These are phyloP conservation scores for Flaveria floridana DNA, from an alignment of 140 eudicot genomes.

Conservation along the genomic window DNA sequence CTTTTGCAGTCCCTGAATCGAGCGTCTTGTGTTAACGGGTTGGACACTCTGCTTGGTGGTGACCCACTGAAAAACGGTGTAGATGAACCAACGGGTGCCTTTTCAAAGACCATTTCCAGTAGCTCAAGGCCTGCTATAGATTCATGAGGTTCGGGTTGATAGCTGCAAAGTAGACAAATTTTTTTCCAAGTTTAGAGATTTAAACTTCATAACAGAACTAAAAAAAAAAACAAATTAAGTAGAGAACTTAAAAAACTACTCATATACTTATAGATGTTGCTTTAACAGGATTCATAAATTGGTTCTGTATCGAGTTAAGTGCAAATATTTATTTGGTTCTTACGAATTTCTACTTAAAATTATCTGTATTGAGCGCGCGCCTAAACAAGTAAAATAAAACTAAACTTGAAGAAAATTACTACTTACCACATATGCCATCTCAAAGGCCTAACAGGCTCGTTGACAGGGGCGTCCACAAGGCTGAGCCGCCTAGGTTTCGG, in stretches of 20 bases:
- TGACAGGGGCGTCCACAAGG: conserved; percentile 32
- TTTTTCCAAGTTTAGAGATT: background rate
- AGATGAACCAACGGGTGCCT: conserved; percentile 61
- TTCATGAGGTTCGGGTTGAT: conserved; percentile 63
- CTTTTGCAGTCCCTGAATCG: conserved; percentile 56
- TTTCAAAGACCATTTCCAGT: conserved; percentile 69
- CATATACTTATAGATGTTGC: too few species aligned
- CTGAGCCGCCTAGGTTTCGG: conserved; percentile 71
- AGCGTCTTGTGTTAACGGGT: conserved; percentile 79
- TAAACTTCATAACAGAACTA: background rate
- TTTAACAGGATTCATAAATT: too few species aligned
- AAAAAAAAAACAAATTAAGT: too few species aligned
- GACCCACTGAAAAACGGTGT: conserved; percentile 91
- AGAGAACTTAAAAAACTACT: background rate
- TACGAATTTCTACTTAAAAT: too few species aligned
- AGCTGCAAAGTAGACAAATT: conserved; percentile 34
- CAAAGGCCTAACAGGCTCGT: conserved; percentile 49
- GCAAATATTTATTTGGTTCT: too few species aligned
- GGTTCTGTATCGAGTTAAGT: too few species aligned
- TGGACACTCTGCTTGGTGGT: conserved; percentile 91
- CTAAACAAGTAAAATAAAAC: background rate
- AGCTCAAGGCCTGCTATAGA: conserved; percentile 72
- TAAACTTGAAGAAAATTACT: conserved; percentile 27
- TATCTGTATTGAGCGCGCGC: background rate
- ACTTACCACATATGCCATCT: conserved; percentile 53